These are phyloP conservation scores for Tinospora cordifolia DNA, from an alignment of 164 flowering plant species.

Conservation along the genomic window DNA sequence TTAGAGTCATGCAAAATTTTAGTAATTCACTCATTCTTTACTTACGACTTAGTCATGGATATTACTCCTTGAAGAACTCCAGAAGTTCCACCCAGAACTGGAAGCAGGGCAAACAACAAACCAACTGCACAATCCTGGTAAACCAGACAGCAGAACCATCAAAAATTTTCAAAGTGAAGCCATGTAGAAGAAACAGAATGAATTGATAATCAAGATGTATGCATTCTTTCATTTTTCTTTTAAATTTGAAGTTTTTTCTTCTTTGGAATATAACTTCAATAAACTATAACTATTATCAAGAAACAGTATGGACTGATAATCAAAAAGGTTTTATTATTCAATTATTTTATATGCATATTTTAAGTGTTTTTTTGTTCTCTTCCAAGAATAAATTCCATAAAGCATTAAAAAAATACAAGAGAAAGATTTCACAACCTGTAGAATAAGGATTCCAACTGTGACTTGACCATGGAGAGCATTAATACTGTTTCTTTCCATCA, in stretches of 20 bases:
- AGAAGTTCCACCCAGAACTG: conserved; percentile 89
- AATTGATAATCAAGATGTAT: neutral
- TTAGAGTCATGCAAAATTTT: neutral
- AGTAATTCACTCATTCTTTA: conserved; percentile 1
- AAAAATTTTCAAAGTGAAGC: neutral
- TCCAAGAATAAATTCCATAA: too few relatives aligned
- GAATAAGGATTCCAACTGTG: conserved; percentile 79
- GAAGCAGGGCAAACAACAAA: conserved; percentile 91
- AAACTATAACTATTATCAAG: too few relatives aligned
- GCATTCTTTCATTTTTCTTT: too few relatives aligned
- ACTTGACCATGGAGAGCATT: conserved; percentile 94
- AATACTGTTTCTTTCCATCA: conserved; percentile 90
- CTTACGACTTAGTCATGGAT: conserved; percentile 69
- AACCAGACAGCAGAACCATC: conserved; percentile 5
- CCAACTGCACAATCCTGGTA: conserved; percentile 98
- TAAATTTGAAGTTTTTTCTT: too few relatives aligned
- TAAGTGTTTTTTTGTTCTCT: too few relatives aligned
- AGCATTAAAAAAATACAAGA: neutral
- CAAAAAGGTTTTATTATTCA: neutral
- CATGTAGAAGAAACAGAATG: conserved; percentile 5
- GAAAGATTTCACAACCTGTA: conserved; percentile 53
- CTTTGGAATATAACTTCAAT: too few relatives aligned
- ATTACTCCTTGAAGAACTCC: conserved; percentile 87
- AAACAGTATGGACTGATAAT: too few relatives aligned
- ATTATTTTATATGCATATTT: neutral